Conservation (phyloP, 257 asterid genomes). For the Lithospermum erythrorhizon region DNA sequence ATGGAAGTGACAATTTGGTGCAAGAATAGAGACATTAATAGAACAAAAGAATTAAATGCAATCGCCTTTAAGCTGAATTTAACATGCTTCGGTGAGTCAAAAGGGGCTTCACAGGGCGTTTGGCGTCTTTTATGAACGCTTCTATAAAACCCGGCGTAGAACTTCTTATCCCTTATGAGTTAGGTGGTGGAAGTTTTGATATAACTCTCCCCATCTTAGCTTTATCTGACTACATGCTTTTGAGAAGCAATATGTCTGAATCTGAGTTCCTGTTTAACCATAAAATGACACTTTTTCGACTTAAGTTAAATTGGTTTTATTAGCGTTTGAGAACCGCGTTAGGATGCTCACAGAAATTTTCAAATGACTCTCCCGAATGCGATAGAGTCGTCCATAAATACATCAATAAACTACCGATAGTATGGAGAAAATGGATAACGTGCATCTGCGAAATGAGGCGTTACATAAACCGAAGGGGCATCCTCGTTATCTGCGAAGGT, state of each 20-base stretch:
- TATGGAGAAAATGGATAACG: neutral
- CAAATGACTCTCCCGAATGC: neutral
- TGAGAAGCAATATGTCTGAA: neutral
- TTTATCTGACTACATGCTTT: neutral
- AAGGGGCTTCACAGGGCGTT: neutral
- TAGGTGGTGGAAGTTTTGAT: neutral
- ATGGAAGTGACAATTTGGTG: neutral
- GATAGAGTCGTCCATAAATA: conserved; percentile 4
- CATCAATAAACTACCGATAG: neutral
- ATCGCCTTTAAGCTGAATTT: neutral
- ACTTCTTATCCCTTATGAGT: neutral
- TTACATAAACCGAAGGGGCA: too few relatives aligned
- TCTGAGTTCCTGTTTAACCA: neutral
- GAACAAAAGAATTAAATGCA: neutral
- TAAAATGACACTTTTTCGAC: neutral
- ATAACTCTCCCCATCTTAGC: neutral
- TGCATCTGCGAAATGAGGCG: too few relatives aligned
- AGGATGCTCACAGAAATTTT: neutral
- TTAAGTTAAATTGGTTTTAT: neutral
- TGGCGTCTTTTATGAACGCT: neutral
- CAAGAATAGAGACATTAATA: neutral
- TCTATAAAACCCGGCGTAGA: conserved; percentile 3
- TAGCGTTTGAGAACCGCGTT: neutral
- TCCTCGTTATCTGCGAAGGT: neutral
- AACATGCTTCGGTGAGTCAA: neutral